Conservation (phyloP, 176 grass and related monocot species). For the Miscanthus lutarioriparius region DNA sequence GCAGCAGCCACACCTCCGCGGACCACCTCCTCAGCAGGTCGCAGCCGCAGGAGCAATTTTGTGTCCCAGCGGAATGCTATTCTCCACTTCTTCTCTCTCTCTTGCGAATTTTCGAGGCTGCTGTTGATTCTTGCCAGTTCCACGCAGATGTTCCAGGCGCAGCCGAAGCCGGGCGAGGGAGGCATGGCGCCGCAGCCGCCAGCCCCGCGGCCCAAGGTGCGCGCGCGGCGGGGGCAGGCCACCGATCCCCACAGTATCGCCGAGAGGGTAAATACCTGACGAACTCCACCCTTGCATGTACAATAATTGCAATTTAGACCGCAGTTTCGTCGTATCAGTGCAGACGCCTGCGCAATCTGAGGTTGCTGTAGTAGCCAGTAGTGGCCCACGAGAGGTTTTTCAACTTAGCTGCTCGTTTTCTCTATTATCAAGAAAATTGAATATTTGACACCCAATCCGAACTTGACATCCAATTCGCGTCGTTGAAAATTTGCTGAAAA, state of each 20-base stretch:
- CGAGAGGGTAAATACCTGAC: constrained; percentile 56
- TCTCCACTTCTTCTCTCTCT: not conserved
- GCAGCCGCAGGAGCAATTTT: not conserved
- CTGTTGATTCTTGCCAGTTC: not conserved
- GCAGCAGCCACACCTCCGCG: constrained; percentile 58
- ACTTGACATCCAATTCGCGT: too few species aligned
- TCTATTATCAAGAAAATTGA: not conserved
- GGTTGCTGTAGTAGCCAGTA: not conserved
- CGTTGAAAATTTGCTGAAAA: too few species aligned
- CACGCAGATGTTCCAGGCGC: constrained; percentile 62
- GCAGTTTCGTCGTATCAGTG: not conserved
- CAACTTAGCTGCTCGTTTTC: not conserved
- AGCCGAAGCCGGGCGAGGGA: constrained; percentile 58
- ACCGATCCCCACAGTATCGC: constrained; percentile 94
- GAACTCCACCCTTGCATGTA: not conserved
- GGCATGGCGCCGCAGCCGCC: constrained; percentile 53
- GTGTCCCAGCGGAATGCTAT: not conserved
- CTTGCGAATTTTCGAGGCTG: not conserved
- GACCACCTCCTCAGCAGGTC: constrained; percentile 66
- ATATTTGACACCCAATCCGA: too few species aligned
- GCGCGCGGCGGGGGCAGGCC: constrained; percentile 78
- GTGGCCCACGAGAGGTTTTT: not conserved
- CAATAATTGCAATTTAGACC: not conserved
- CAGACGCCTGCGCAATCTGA: not conserved
- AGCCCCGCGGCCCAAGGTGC: constrained; percentile 76